phyloP scores from a whole-genome alignment of 1,139 yeast species.

The Zygosaccharomyces sapae region DNA sequence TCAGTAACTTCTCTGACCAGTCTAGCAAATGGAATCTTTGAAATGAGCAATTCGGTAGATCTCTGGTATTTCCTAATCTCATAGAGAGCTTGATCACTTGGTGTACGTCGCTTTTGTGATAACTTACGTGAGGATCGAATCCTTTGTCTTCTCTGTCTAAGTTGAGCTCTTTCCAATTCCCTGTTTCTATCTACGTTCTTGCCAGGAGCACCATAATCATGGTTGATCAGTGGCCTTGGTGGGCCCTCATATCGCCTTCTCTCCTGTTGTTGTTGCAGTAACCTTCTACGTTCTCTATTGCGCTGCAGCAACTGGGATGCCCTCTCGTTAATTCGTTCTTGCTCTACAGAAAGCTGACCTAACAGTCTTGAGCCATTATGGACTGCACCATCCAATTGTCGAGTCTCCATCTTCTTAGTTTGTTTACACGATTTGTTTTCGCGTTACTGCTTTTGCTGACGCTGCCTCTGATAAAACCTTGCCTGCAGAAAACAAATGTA shows the following conservation, averaged over 20 bases:
- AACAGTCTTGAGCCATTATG: constrained; percentile 18
- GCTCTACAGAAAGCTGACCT: constrained; percentile 20
- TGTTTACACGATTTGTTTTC: constrained; percentile 4
- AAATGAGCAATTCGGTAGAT: constrained; percentile 67
- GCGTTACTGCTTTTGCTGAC: constrained; percentile 12
- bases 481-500: too few relatives aligned
- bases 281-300: constrained; percentile 30
- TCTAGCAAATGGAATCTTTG: constrained; percentile 87
- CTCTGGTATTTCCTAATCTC: constrained; percentile 79
- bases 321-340: constrained; percentile 30
- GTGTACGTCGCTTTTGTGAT: constrained; percentile 53
- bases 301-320: constrained; percentile 32
- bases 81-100: constrained; percentile 70
- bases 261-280: constrained; percentile 23
- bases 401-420: constrained; percentile 10
- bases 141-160: constrained; percentile 12
- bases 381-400: constrained; percentile 13
- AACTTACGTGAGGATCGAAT: constrained; percentile 9
- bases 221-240: constrained; percentile 6
- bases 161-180: constrained; percentile 4
- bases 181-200: neutral
- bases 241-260: constrained; percentile 21
- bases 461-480: too few relatives aligned
- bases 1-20: constrained; percentile 74
- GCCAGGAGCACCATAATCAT: constrained; percentile 8